These are phyloP conservation scores for Cordyceps cateniannulata DNA, from an alignment of 2,329 filamentous ascomycete genomes.

Conservation along the genomic window DNA sequence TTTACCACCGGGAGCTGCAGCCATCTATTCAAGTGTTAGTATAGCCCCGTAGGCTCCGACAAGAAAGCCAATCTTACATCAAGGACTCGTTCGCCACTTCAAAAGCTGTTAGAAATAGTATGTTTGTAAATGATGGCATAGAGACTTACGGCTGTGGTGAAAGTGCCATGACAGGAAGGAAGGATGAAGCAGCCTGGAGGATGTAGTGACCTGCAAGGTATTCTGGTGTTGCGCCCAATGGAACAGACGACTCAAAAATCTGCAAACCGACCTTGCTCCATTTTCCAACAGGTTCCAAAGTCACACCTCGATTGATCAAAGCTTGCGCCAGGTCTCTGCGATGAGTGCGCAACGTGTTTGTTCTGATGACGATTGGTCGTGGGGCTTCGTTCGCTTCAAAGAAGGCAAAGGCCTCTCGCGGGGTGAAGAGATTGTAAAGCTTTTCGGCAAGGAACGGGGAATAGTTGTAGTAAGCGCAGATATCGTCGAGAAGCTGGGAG, in stretches of 20 bases:
- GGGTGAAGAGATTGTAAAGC: constrained; percentile 85
- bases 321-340: constrained; percentile 80
- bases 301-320: constrained; percentile 92
- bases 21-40: constrained; percentile 47
- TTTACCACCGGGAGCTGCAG: constrained; percentile 91
- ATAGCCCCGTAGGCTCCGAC: not conserved
- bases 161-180: constrained; percentile 95
- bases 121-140: not conserved
- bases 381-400: constrained; percentile 98
- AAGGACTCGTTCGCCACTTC: constrained; percentile 63
- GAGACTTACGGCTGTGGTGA: constrained; percentile 72
- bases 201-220: constrained; percentile 98
- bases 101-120: not conserved
- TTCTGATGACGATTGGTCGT: constrained; percentile 89
- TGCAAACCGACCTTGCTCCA: constrained; percentile 98
- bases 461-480: constrained; percentile 96
- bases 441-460: constrained; percentile 93
- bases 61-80: constrained; percentile 40
- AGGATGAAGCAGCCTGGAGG: constrained; percentile 91
- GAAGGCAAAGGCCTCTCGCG: constrained; percentile 92
- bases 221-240: constrained; percentile 90
- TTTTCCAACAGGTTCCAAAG: constrained; percentile 92
- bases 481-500: constrained; percentile 77
- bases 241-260: constrained; percentile 81
- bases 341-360: constrained; percentile 82